phyloP scores from a whole-genome alignment of 345 rosid species.

The Dipteronia dyeriana region DNA sequence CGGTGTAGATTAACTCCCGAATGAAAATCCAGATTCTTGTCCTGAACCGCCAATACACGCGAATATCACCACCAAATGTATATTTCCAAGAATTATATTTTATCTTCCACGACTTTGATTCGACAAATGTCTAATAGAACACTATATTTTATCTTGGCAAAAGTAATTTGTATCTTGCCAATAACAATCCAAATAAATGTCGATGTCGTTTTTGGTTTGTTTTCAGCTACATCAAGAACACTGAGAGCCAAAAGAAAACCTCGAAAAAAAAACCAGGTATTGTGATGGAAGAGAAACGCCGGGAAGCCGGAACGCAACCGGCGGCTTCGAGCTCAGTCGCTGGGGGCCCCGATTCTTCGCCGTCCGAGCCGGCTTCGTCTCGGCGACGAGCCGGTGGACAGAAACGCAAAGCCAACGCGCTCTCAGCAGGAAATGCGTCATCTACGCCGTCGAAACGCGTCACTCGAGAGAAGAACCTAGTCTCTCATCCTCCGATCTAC shows the following conservation, averaged over 20 bases:
- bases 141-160: not conserved
- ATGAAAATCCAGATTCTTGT: not conserved
- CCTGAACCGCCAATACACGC: not conserved
- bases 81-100: not conserved
- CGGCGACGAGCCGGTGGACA: conserved; percentile 73
- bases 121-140: not conserved
- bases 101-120: not conserved
- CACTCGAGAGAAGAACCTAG: conserved; percentile 76
- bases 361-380: conserved; percentile 58
- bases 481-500: conserved; percentile 62
- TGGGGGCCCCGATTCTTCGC: conserved; percentile 45
- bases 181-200: not conserved
- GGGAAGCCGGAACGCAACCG: conserved; percentile 50
- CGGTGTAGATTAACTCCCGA: not conserved
- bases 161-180: not conserved
- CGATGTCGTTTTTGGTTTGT: not conserved
- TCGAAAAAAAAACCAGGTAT: conserved; percentile 5
- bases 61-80: not conserved
- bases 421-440: conserved; percentile 44
- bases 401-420: conserved; percentile 72
- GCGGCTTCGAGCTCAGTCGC: conserved; percentile 33
- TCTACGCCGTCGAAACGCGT: conserved; percentile 66
- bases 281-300: conserved; percentile 64
- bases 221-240: not conserved
- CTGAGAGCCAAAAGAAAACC: not conserved